Conservation (phyloP, 495 filamentous ascomycete genomes). For the Immersiella caudata region DNA sequence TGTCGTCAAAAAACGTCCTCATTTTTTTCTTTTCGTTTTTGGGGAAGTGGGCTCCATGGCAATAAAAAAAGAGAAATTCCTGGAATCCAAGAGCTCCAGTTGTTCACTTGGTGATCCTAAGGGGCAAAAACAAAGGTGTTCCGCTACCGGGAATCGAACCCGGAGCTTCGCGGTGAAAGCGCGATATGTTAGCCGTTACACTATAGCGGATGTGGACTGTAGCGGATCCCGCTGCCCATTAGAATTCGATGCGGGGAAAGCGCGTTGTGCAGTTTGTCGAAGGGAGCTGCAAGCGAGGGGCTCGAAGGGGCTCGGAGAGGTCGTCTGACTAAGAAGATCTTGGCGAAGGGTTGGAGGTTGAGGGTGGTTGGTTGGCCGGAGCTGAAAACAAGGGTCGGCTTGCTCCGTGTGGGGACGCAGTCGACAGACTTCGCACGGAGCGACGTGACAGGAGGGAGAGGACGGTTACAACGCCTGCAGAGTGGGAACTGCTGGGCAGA, state of each 20-base stretch:
- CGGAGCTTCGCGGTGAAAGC: slow-evolving; percentile 56
- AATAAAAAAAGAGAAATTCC: not conserved
- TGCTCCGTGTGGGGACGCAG: no score
- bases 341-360: not conserved
- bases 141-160: slow-evolving; percentile 57
- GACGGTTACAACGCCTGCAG: no score
- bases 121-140: slow-evolving; percentile 25
- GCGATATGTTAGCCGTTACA: slow-evolving; percentile 55
- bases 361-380: not conserved
- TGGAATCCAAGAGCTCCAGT: not conserved
- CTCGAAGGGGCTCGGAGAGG: not conserved
- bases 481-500: no score
- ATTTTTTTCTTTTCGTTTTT: no score
- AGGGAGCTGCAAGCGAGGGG: no score
- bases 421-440: no score
- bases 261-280: not conserved
- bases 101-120: not conserved
- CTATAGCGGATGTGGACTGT: slow-evolving; percentile 42
- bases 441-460: no score
- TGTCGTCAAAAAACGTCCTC: no score
- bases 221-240: not conserved
- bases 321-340: not conserved
- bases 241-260: not conserved
- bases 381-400: no score
- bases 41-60: no score